Conservation (phyloP, 2,329 filamentous ascomycete genomes). For the Diaporthe vexans region DNA sequence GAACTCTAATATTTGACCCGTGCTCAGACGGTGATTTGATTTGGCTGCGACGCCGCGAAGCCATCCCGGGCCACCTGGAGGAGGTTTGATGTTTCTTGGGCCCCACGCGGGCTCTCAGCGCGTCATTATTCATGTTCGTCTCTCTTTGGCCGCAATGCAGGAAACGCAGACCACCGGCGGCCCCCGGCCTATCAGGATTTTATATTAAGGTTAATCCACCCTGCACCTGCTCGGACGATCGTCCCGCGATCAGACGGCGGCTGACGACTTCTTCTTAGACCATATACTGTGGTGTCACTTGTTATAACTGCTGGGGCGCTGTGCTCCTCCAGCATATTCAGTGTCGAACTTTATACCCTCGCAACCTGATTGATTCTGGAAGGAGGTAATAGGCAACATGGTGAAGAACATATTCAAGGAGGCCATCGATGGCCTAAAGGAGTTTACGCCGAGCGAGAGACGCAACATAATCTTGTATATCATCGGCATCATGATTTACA, state of each 20-base stretch:
- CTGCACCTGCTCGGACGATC: slow-evolving; percentile 12
- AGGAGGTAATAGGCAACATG: neutral
- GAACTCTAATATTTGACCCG: slow-evolving; percentile 11
- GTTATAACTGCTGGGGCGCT: slow-evolving; percentile 1
- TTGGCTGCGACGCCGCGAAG: slow-evolving; percentile 17
- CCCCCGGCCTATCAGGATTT: neutral
- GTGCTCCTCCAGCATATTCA: neutral
- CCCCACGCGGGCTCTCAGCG: neutral
- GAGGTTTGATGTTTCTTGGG: slow-evolving; percentile 15
- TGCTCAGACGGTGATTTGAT: slow-evolving; percentile 27
- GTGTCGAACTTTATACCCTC: neutral
- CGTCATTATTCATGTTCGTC: slow-evolving; percentile 15
- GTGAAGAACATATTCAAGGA: slow-evolving; percentile 33
- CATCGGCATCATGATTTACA: slow-evolving; percentile 65
- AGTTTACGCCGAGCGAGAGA: slow-evolving; percentile 54
- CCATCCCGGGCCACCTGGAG: slow-evolving; percentile 17
- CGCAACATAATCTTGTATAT: slow-evolving; percentile 63
- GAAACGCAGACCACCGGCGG: slow-evolving; percentile 2
- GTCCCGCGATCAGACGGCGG: neutral
- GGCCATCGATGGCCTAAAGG: slow-evolving; percentile 32
- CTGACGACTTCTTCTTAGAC: slow-evolving; percentile 10
- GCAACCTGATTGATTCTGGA: neutral
- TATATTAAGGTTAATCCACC: slow-evolving; percentile 12
- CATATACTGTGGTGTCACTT: neutral
- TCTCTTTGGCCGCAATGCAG: neutral